Evolutionary conservation across 1,139 yeast species (phyloP).

Genomic region (Hyphopichia khmerensis): DNA sequence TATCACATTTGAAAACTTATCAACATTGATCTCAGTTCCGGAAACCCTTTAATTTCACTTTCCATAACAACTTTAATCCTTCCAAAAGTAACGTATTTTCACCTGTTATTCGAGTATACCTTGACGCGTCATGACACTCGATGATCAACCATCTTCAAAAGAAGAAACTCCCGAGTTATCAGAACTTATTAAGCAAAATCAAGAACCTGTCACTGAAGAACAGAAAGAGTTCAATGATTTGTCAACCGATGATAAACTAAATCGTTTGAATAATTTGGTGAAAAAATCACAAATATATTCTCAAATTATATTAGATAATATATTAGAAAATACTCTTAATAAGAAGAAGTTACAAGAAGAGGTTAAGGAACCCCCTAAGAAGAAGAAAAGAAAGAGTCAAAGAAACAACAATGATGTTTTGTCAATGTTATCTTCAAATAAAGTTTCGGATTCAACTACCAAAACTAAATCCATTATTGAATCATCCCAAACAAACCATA

Average conservation of each 20-base stretch:
- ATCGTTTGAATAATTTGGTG: constrained; percentile 67
- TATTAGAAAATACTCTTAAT: constrained; percentile 47
- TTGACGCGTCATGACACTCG: constrained; percentile 2
- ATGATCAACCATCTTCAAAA: constrained; percentile 1
- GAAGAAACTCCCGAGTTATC: neutral
- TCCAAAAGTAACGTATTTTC: too few relatives aligned
- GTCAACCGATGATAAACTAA: constrained; percentile 47
- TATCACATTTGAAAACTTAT: too few relatives aligned
- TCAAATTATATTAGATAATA: constrained; percentile 74
- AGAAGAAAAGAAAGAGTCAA: constrained; percentile 9
- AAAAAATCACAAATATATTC: constrained; percentile 84
- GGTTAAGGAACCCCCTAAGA: constrained; percentile 11
- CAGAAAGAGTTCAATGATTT: constrained; percentile 42
- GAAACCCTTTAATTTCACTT: too few relatives aligned
- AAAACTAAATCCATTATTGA: constrained; percentile 22
- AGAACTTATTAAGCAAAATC: neutral
- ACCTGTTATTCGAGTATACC: too few relatives aligned
- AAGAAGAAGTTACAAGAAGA: constrained; percentile 14
- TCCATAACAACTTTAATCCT: too few relatives aligned
- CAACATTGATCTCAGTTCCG: too few relatives aligned
- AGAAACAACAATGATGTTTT: constrained; percentile 20
- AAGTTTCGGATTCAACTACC: constrained; percentile 19
- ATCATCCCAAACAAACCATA: constrained; percentile 19
- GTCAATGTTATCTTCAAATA: constrained; percentile 18
- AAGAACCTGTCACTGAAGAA: constrained; percentile 19